These are phyloP conservation scores for Singerocomus inundabilis DNA, from an alignment of 1,284 basidiomycete genomes.

Conservation along the genomic window DNA sequence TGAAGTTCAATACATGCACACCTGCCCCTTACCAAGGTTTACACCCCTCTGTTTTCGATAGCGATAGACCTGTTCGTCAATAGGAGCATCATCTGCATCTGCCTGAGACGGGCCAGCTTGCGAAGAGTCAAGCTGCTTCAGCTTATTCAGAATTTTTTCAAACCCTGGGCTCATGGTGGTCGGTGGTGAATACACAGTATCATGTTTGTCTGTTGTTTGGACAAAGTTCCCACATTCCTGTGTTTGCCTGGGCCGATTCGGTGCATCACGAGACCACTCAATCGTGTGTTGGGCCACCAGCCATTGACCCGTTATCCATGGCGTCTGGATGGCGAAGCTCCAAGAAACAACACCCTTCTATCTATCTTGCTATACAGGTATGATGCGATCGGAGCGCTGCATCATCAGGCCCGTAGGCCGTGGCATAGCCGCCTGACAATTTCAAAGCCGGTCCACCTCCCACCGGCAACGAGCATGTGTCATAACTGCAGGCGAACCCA, in stretches of 20 bases:
- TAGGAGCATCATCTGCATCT: constrained; percentile 13
- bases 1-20: constrained; percentile 5
- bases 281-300: too few relatives aligned
- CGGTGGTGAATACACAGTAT: neutral
- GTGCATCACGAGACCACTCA: neutral
- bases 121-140: constrained; percentile 11
- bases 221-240: neutral
- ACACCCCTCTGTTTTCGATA: constrained; percentile 80
- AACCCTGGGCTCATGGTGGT: constrained; percentile 14
- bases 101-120: neutral
- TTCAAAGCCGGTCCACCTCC: constrained; percentile 9
- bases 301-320: neutral
- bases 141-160: constrained; percentile 15
- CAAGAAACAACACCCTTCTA: neutral
- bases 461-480: constrained; percentile 1
- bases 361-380: neutral
- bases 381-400: constrained; percentile 10
- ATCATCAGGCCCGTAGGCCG: neutral
- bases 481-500: constrained; percentile 1
- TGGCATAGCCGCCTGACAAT: neutral
- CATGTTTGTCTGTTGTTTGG: constrained; percentile 11
- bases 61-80: constrained; percentile 45
- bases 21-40: constrained; percentile 63
- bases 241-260: neutral
- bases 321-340: neutral